Percentiles rank a stretch among this genome's conserved stretches.
Conservation (phyloP, 2,329 filamentous ascomycete genomes). For the Beauveria asiatica region DNA sequence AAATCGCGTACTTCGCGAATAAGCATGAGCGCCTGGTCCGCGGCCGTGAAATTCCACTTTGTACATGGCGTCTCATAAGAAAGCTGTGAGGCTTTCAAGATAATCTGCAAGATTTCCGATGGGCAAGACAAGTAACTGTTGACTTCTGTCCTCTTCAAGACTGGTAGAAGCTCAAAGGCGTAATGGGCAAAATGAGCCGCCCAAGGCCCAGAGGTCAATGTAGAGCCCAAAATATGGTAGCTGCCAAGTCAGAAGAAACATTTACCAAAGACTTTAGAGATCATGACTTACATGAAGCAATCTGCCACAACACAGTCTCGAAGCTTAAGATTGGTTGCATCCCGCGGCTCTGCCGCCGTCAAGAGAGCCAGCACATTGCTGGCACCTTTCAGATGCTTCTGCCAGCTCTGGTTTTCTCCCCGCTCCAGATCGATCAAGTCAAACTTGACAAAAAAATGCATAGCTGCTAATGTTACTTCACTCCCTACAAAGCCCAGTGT, state of each 20-base stretch:
- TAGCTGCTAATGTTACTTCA: slow-evolving; percentile 38
- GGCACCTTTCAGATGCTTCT: slow-evolving; percentile 37
- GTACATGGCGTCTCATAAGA: slow-evolving; percentile 28
- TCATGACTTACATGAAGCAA: slow-evolving; percentile 34
- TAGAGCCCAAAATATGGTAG: slow-evolving; percentile 34
- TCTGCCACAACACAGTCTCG: slow-evolving; percentile 40
- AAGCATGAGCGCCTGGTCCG: slow-evolving; percentile 30
- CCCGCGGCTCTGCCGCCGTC: slow-evolving; percentile 20
- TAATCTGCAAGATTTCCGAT: slow-evolving; percentile 35
- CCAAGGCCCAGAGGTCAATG: slow-evolving; percentile 27
- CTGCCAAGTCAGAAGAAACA: slow-evolving; percentile 18
- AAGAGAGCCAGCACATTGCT: slow-evolving; percentile 32
- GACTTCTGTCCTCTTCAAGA: slow-evolving; percentile 33
- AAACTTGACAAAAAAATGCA: slow-evolving; percentile 44
- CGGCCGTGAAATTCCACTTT: slow-evolving; percentile 23
- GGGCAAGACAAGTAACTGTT: slow-evolving; percentile 36
- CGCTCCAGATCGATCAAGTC: slow-evolving; percentile 41
- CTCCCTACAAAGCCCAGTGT: slow-evolving; percentile 31
- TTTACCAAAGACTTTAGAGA: neutral
- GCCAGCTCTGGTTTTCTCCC: slow-evolving; percentile 33
- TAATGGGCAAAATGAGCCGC: slow-evolving; percentile 31
- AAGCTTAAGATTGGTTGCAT: slow-evolving; percentile 26
- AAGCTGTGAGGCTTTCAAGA: slow-evolving; percentile 36
- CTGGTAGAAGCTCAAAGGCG: slow-evolving; percentile 29
- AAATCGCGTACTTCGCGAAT: slow-evolving; percentile 34